phyloP scores from a whole-genome alignment of 495 filamentous ascomycete genomes.

The Sphaerosporella brunnea region DNA sequence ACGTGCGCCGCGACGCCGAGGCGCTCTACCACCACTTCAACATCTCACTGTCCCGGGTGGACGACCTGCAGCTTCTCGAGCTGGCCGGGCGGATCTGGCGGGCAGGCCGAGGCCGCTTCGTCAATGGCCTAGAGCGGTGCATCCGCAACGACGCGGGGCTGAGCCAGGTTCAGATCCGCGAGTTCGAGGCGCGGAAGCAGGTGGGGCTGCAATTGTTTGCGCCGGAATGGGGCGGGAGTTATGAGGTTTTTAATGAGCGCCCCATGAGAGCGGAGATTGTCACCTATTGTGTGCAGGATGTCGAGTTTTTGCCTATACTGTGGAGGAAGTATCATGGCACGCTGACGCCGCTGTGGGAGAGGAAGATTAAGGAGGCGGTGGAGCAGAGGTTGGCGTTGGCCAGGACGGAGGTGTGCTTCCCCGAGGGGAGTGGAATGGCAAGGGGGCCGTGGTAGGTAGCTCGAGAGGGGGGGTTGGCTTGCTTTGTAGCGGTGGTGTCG shows the following conservation, averaged over 20 bases:
- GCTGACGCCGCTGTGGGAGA: conserved; percentile 17
- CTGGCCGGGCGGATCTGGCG: conserved; percentile 27
- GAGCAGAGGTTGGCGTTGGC: conserved; percentile 18
- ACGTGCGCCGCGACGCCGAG: conserved; percentile 41
- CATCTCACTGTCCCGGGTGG: conserved; percentile 29
- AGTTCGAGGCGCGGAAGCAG: conserved; percentile 32
- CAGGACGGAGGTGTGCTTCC: conserved; percentile 7
- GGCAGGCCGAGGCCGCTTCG: conserved; percentile 11
- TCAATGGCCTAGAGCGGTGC: conserved; percentile 32
- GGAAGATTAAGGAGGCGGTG: conserved; percentile 21
- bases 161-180: conserved; percentile 5
- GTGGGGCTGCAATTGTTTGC: conserved; percentile 28
- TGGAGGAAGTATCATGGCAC: conserved; percentile 25
- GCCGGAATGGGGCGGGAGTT: conserved; percentile 31
- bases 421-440: conserved; percentile 11
- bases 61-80: conserved; percentile 43
- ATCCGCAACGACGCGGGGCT: conserved; percentile 28
- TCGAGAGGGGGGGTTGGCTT: too few species aligned
- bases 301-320: conserved; percentile 29
- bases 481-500: too few species aligned
- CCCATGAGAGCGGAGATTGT: conserved; percentile 31
- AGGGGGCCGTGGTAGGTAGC: conserved; percentile 7
- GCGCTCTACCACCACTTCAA: conserved; percentile 34
- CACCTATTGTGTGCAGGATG: conserved; percentile 35
- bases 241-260: conserved; percentile 35